Percentiles rank a stretch among this genome's conserved stretches.
These are phyloP conservation scores for Melanomma pulvis-pyrius DNA, from an alignment of 495 filamentous ascomycete species.

Conservation along the genomic window DNA sequence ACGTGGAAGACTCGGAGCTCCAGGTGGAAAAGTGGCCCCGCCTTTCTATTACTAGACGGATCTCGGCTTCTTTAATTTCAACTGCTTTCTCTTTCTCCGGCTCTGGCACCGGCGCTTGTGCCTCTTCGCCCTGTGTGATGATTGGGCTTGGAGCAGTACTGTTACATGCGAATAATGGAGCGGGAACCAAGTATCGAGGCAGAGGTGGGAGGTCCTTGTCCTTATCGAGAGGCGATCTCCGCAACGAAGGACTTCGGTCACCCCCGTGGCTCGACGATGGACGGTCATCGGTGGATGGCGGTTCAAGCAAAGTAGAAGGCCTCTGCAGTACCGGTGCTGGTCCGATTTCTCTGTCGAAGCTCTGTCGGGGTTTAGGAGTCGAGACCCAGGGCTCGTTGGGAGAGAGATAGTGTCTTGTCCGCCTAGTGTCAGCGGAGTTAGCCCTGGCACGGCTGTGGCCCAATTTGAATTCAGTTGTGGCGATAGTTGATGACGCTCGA, in stretches of 20 bases:
- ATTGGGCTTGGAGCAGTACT: not conserved
- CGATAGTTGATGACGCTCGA: not conserved
- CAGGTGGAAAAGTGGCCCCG: conserved; percentile 35
- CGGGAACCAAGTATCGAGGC: conserved; percentile 32
- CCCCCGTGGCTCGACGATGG: conserved; percentile 24
- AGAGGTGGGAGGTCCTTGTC: conserved; percentile 36
- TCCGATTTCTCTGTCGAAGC: not conserved
- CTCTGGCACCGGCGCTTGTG: not conserved
- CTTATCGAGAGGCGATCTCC: conserved; percentile 11
- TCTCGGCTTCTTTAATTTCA: not conserved
- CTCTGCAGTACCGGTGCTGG: not conserved
- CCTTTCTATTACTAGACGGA: not conserved
- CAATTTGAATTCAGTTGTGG: not conserved
- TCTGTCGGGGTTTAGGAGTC: not conserved
- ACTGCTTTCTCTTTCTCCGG: not conserved
- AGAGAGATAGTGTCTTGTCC: conserved; percentile 16
- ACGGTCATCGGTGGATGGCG: conserved; percentile 6
- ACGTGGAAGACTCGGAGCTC: conserved; percentile 25
- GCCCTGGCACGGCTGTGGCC: conserved; percentile 6
- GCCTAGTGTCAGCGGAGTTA: conserved; percentile 24
- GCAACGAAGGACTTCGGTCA: conserved; percentile 4
- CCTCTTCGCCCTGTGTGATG: not conserved
- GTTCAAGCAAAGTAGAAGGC: not conserved
- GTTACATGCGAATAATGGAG: conserved; percentile 30
- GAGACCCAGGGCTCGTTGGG: conserved; percentile 29